Percentiles rank a stretch among this genome's conserved stretches.
phyloP scores from a whole-genome alignment of 2,329 filamentous ascomycete species.

The Ophiostoma tasmaniense region DNA sequence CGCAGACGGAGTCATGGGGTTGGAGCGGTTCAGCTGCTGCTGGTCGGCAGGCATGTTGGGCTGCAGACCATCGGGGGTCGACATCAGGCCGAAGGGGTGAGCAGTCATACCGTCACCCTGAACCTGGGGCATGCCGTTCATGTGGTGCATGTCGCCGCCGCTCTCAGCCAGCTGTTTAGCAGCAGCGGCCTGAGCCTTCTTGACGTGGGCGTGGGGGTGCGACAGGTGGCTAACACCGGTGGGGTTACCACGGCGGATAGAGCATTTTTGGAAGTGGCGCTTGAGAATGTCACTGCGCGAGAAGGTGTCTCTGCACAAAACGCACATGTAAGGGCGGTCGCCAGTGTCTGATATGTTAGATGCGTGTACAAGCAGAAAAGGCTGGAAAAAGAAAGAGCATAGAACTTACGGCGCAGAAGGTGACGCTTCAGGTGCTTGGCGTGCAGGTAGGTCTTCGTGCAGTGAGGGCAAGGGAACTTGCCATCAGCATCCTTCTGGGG shows the following conservation, averaged over 20 bases:
- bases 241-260: conserved; percentile 88
- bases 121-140: conserved; percentile 53
- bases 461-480: conserved; percentile 96
- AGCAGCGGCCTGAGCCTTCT: conserved; percentile 54
- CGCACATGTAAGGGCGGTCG: conserved; percentile 96
- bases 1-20: conserved; percentile 50
- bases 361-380: background rate
- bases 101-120: conserved; percentile 44
- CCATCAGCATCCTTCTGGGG: conserved; percentile 94
- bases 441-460: conserved; percentile 95
- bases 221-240: conserved; percentile 91
- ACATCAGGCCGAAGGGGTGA: conserved; percentile 38
- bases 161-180: conserved; percentile 46
- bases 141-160: conserved; percentile 45
- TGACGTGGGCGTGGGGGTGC: conserved; percentile 81
- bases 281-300: conserved; percentile 97
- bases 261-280: conserved; percentile 98
- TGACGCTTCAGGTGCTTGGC: conserved; percentile 97
- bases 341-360: conserved; percentile 64
- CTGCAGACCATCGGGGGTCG: conserved; percentile 40
- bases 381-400: background rate
- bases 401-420: conserved; percentile 80
- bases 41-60: conserved; percentile 35
- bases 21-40: conserved; percentile 53
- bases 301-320: conserved; percentile 95